Percentiles rank a stretch among this genome's conserved stretches.
phyloP scores from a whole-genome alignment of 2,329 filamentous ascomycete species.

The Cladosporium sp. region DNA sequence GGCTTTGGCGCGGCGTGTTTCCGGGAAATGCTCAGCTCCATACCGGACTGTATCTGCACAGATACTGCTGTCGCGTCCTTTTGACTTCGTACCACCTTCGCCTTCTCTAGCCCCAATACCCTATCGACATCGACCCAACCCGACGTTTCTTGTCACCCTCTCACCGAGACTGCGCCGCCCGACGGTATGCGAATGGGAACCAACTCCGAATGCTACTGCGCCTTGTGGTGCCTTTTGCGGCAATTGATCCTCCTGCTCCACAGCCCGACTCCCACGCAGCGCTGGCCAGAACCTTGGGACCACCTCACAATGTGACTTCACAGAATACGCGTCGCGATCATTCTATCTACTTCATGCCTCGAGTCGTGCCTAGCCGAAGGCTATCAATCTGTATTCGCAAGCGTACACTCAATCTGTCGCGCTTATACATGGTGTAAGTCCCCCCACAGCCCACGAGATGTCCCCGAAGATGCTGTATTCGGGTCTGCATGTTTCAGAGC shows the following conservation, averaged over 20 bases:
- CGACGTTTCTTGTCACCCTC: not conserved
- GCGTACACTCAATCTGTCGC: not conserved
- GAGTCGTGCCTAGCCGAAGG: constrained; percentile 9
- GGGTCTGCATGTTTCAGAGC: constrained; percentile 18
- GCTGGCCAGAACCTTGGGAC: constrained; percentile 1
- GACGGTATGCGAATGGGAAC: constrained; percentile 6
- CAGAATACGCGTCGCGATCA: not conserved
- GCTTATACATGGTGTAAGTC: not conserved
- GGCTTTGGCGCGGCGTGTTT: constrained; percentile 15
- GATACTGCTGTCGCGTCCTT: not conserved
- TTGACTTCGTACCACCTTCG: not conserved
- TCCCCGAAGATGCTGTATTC: not conserved
- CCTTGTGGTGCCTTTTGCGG: not conserved
- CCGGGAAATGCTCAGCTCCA: constrained; percentile 2
- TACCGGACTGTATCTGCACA: not conserved
- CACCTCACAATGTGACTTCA: not conserved
- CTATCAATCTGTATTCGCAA: not conserved
- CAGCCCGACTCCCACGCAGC: not conserved
- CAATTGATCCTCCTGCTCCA: not conserved
- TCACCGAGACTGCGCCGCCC: constrained; percentile 12
- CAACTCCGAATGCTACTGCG: not conserved
- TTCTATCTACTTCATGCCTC: not conserved
- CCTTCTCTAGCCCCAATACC: not conserved
- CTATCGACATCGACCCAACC: not conserved
- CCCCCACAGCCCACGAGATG: not conserved